Base-by-base conservation (phyloP, 2,329 filamentous ascomycete species). In the Aspergillus caelatus region DNA sequence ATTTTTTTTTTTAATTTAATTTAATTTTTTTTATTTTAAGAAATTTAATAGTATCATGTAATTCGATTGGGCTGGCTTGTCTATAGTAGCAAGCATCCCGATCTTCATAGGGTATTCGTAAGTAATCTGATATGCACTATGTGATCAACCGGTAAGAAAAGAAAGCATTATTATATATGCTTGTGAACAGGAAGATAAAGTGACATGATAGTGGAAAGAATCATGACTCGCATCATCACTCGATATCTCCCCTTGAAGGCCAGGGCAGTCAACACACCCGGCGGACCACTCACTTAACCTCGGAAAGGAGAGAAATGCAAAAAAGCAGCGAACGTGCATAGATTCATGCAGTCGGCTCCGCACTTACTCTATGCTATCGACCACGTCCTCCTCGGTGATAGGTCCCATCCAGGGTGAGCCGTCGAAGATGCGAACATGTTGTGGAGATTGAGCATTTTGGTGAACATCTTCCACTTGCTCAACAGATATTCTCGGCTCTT, bases 381-480 rank as follows among this genome's bases (percentile, higher is more conserved):
- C 46, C 7, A 62, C 41, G 36, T 32, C 55, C 30, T 58, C 60
- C 36, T 62, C 59, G 11, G 36, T 30, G 23, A 57, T 12, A 56
- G 48, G 28, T 50, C 48, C 45, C 26, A 57, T 16, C 53, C 56
- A 36, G 36, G 56, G 28, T 39, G 52, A 55, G 52, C 52, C 52
- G 11, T 55, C 52, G n/a, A 55, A 55, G 52, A 55, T 55, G 52
- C 52, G 52, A 28, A 55, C 52, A 36, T 36, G 52, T 19, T 39
- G 52, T 28, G 58, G 28, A 9, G 39, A 19, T 34, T 55, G 57
- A 52, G 21, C 28, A 52, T 60, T 6, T 19, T 58, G 53, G 34
- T 32, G 21, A 16, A 61, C 60, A 34, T 66, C 63, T 45, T 68
- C 65, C 26, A 65, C 45, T 53, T 69, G 58, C 19, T 62, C 60